These are phyloP conservation scores for Castanea mollissima DNA, from an alignment of 306 rosid genomes.

Conservation along the genomic window DNA sequence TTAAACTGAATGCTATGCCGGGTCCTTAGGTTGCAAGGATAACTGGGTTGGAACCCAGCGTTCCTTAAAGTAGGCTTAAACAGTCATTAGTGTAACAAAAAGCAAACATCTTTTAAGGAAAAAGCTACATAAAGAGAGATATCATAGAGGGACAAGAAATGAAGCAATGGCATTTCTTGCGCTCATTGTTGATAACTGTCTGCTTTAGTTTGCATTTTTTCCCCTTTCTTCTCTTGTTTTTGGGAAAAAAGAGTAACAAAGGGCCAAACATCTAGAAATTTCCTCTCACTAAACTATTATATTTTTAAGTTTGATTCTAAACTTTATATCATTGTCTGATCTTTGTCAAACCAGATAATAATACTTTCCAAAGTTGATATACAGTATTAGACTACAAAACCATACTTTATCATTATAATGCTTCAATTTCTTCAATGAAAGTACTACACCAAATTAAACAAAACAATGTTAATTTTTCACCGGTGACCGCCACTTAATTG, in stretches of 20 bases:
- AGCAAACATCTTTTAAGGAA: not conserved
- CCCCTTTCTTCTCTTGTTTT: slow-evolving; percentile 12
- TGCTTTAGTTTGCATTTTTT: not conserved
- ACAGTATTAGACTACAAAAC: not conserved
- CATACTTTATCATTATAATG: not conserved
- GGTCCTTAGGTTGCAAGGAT: slow-evolving; percentile 7
- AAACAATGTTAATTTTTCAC: too few species aligned
- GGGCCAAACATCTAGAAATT: not conserved
- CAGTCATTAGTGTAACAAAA: not conserved
- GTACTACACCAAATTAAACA: too few species aligned
- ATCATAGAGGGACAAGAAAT: slow-evolving; percentile 20
- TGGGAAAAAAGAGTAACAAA: not conserved
- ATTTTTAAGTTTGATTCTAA: not conserved
- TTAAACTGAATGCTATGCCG: slow-evolving; percentile 1
- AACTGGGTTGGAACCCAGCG: slow-evolving; percentile 21
- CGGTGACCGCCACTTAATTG: too few species aligned
- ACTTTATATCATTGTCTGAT: not conserved
- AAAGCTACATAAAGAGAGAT: not conserved
- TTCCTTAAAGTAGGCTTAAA: slow-evolving; percentile 8
- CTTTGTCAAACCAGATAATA: not conserved
- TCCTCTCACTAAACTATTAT: not conserved
- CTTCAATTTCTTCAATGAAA: slow-evolving; percentile 13
- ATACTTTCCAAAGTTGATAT: slow-evolving; percentile 8
- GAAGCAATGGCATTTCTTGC: slow-evolving; percentile 19
- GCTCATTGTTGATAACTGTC: slow-evolving; percentile 7